Percentiles rank a stretch among this genome's conserved stretches.
These are phyloP conservation scores for Apostasia ramifera DNA, from an alignment of 106 monocot species.

Conservation along the genomic window DNA sequence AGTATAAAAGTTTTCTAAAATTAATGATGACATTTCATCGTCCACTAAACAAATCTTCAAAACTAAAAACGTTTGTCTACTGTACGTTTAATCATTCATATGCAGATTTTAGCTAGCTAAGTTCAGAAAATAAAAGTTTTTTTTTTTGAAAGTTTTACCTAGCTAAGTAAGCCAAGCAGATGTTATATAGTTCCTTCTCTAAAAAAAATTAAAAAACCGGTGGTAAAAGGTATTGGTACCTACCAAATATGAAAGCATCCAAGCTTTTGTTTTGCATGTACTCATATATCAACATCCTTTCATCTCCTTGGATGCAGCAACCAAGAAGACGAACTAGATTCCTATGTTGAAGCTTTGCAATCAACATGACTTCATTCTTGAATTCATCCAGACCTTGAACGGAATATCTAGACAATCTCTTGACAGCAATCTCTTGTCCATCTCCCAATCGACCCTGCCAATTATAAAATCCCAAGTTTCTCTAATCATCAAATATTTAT, in stretches of 20 bases:
- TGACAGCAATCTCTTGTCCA: slow-evolving; percentile 26
- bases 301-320: slow-evolving; percentile 20
- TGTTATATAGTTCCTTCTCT: too few species aligned
- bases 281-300: slow-evolving; percentile 22
- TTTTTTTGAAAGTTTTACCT: too few species aligned
- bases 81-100: too few species aligned
- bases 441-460: slow-evolving; percentile 13
- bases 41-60: too few species aligned
- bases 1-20: too few species aligned
- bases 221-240: background rate
- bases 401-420: slow-evolving; percentile 21
- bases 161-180: too few species aligned
- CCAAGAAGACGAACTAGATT: slow-evolving; percentile 24
- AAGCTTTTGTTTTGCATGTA: slow-evolving; percentile 24
- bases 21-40: too few species aligned
- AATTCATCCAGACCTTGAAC: slow-evolving; percentile 19
- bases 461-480: too few species aligned
- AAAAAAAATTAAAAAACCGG: too few species aligned
- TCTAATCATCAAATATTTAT: background rate
- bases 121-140: too few species aligned
- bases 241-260: slow-evolving; percentile 20
- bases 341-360: slow-evolving; percentile 25
- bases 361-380: slow-evolving; percentile 24
- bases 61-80: too few species aligned
- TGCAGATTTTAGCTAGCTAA: too few species aligned